Conservation (phyloP, 352 stramenopile genomes). For the Globisporangium cystogenes region DNA sequence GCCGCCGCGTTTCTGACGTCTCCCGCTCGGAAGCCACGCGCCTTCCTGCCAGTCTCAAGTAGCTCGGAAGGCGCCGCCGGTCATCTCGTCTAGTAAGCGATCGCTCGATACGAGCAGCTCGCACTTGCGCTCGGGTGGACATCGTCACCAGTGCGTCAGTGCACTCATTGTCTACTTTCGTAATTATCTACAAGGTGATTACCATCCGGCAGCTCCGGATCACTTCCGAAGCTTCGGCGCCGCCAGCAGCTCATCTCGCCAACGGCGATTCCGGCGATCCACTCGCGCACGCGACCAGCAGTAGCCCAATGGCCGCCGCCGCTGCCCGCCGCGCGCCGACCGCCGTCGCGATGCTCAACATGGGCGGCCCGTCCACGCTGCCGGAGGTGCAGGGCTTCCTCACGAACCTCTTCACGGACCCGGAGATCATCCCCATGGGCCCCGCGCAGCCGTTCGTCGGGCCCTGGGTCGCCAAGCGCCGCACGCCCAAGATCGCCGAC, state of each 20-base stretch:
- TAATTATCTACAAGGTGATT: neutral
- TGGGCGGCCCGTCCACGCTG: constrained; percentile 94
- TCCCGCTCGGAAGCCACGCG: neutral
- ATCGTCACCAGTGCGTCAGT: neutral
- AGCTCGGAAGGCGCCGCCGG: too few species aligned
- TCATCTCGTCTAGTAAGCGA: too few species aligned
- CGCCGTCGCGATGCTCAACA: constrained; percentile 94
- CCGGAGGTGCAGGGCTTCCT: constrained; percentile 96
- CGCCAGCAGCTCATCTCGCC: neutral
- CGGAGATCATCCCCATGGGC: constrained; percentile 98
- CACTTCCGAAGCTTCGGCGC: neutral
- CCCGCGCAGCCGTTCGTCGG: constrained; percentile 81
- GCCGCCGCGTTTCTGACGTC: neutral
- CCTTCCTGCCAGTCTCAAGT: neutral
- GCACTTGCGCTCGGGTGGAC: too few species aligned
- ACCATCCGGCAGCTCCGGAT: neutral
- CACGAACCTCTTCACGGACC: constrained; percentile 98
- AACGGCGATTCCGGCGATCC: neutral
- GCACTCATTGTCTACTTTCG: neutral
- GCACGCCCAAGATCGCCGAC: constrained; percentile 92
- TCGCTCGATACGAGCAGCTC: too few species aligned
- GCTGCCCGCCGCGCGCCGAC: constrained; percentile 31
- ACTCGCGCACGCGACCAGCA: neutral
- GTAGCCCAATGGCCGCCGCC: neutral
- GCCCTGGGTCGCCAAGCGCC: constrained; percentile 66